Percentiles rank a stretch among this genome's conserved stretches.
These are phyloP conservation scores for Coemansia sp. DNA, from an alignment of 192 early-diverging fungal genomes.

Conservation along the genomic window DNA sequence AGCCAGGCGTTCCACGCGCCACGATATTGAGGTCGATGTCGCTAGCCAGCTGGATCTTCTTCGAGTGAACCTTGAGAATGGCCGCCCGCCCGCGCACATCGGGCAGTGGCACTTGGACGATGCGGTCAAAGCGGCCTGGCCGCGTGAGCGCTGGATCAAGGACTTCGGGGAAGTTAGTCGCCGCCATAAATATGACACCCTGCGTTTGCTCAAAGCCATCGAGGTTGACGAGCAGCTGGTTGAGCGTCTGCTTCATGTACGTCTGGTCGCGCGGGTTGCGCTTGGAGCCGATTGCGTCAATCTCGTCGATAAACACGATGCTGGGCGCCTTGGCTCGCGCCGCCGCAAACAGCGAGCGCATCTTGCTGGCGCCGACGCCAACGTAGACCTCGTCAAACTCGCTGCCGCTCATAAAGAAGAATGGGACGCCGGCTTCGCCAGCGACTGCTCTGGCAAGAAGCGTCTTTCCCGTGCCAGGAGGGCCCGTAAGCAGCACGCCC, in stretches of 20 bases:
- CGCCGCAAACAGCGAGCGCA: constrained; percentile 64
- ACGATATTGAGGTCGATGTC: constrained; percentile 83
- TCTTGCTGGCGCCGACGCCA: constrained; percentile 85
- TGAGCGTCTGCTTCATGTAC: constrained; percentile 98
- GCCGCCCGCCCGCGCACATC: constrained; percentile 95
- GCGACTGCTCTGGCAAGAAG: constrained; percentile 96
- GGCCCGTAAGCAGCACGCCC: constrained; percentile 86
- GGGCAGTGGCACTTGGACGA: constrained; percentile 91
- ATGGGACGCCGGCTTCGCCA: constrained; percentile 97
- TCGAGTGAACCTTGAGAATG: constrained; percentile 91
- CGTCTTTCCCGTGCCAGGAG: constrained; percentile 98
- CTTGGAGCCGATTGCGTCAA: constrained; percentile 97
- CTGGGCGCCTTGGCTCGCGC: constrained; percentile 78
- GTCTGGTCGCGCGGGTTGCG: constrained; percentile 92
- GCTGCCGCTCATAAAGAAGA: constrained; percentile 98
- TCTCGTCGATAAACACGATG: constrained; percentile 99
- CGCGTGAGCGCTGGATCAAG: constrained; percentile 96
- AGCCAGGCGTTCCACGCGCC: constrained; percentile 97
- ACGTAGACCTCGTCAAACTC: constrained; percentile 99
- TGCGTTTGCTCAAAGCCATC: constrained; percentile 98
- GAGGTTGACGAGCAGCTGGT: constrained; percentile 98
- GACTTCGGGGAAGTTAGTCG: constrained; percentile 97
- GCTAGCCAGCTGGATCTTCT: constrained; percentile 70
- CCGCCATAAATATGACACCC: constrained; percentile 98
- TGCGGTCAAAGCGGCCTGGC: constrained; percentile 96